Conservation (phyloP, 2,329 filamentous ascomycete species). For the Claviceps fusiformis region DNA sequence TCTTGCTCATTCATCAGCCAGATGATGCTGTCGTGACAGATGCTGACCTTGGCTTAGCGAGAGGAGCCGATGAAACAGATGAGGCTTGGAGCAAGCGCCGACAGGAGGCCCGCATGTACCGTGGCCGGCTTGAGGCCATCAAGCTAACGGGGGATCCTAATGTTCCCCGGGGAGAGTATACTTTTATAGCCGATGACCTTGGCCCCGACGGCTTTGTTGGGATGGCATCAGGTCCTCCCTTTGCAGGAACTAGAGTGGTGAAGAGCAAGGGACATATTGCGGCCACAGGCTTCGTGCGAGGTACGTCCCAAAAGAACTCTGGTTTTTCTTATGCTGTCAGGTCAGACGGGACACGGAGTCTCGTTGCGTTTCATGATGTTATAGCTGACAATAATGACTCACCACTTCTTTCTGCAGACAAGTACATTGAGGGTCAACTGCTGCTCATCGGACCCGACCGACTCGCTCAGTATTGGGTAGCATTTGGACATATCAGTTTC, state of each 20-base stretch:
- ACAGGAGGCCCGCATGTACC: conserved; percentile 36
- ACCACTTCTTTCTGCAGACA: conserved; percentile 34
- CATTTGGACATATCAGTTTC: conserved; percentile 45
- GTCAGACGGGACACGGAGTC: too few species aligned
- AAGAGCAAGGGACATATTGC: conserved; percentile 68
- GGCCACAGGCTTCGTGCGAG: conserved; percentile 52
- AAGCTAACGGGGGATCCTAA: conserved; percentile 90
- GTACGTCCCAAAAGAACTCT: conserved; percentile 33
- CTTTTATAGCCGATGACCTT: conserved; percentile 70
- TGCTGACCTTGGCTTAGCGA: conserved; percentile 26
- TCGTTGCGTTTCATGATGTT: not conserved
- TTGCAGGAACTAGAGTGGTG: conserved; percentile 62
- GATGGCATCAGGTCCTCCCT: conserved; percentile 50
- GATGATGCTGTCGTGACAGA: conserved; percentile 28
- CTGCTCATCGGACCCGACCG: conserved; percentile 65
- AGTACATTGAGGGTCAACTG: conserved; percentile 61
- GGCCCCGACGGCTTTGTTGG: conserved; percentile 51
- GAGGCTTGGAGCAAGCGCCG: conserved; percentile 32
- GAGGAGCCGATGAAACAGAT: conserved; percentile 27
- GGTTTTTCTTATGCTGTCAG: not conserved
- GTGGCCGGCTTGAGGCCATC: conserved; percentile 63
- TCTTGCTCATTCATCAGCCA: conserved; percentile 67
- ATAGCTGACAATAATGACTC: conserved; percentile 1
- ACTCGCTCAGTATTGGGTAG: conserved; percentile 72
- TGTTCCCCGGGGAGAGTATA: conserved; percentile 73